A percentile compares a stretch with the other conserved stretches of the same genome.
Evolutionary conservation across 1,284 basidiomycete genomes (phyloP).

Genomic region (Austroboletus novae-zelandiae): DNA sequence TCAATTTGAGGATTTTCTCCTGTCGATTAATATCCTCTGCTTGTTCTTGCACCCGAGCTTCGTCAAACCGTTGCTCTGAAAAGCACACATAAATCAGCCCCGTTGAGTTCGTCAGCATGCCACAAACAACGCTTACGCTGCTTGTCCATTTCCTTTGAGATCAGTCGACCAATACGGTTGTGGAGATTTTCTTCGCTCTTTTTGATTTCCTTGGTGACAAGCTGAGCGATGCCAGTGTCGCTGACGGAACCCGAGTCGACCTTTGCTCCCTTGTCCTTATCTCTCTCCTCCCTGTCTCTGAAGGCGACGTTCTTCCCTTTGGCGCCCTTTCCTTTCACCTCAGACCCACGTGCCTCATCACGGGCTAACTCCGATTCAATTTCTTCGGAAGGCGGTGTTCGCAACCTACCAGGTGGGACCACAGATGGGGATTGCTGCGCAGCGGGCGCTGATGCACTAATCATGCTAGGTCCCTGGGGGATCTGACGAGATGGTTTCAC

Average conservation of each 20-base stretch:
- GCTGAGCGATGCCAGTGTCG: constrained; percentile 52
- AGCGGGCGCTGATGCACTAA: constrained; percentile 11
- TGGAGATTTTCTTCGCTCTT: constrained; percentile 79
- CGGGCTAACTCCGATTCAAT: constrained; percentile 60
- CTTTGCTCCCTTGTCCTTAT: constrained; percentile 43
- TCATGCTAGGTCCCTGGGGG: constrained; percentile 29
- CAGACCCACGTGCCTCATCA: constrained; percentile 53
- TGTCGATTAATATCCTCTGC: constrained; percentile 75
- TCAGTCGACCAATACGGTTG: constrained; percentile 65
- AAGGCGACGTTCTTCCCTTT: constrained; percentile 59
- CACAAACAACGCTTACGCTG: constrained; percentile 54
- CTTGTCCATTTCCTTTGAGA: constrained; percentile 83
- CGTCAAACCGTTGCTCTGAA: constrained; percentile 76
- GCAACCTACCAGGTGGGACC: constrained; percentile 41
- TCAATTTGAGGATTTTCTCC: constrained; percentile 82
- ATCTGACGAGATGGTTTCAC: constrained; percentile 39
- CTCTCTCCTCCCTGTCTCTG: constrained; percentile 54
- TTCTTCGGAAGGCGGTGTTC: constrained; percentile 73
- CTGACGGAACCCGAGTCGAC: constrained; percentile 43
- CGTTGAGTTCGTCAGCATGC: background rate
- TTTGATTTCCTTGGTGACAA: constrained; percentile 69
- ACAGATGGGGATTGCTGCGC: constrained; percentile 16
- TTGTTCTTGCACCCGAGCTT: constrained; percentile 71
- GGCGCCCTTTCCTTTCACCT: constrained; percentile 50
- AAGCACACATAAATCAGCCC: constrained; percentile 9